Evolutionary conservation across 176 grass and related monocot genomes (phyloP).

Genomic region (Tuctoria greenei): DNA sequence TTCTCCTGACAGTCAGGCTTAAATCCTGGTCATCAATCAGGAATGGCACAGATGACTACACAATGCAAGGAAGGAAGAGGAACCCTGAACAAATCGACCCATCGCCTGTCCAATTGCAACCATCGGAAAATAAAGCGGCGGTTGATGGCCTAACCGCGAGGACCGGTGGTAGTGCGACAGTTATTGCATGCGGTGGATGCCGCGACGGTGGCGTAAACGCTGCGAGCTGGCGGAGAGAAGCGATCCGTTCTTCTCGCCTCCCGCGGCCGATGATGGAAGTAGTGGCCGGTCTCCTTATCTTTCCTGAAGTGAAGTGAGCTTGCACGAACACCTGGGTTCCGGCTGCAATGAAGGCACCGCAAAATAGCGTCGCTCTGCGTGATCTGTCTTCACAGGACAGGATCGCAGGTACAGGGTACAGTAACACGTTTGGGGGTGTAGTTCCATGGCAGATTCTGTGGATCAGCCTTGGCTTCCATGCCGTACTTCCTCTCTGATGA

Average conservation of each 20-base stretch:
- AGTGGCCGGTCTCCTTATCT: not conserved
- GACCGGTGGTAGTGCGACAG: not conserved
- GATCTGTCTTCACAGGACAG: not conserved
- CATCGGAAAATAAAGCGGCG: not conserved
- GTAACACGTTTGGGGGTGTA: not conserved
- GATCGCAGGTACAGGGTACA: constrained; percentile 17
- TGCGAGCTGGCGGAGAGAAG: constrained; percentile 5
- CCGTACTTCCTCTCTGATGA: not conserved
- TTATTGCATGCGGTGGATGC: not conserved
- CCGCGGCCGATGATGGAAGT: not conserved
- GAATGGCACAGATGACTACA: not conserved
- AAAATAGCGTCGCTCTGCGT: not conserved
- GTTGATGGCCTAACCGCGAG: no score
- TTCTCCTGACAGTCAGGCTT: not conserved
- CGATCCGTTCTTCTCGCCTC: not conserved
- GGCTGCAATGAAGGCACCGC: not conserved
- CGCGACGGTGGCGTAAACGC: constrained; percentile 32
- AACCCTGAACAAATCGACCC: constrained; percentile 5
- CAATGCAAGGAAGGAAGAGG: not conserved
- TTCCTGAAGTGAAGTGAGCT: not conserved
- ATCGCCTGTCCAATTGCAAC: not conserved
- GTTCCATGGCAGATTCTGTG: not conserved
- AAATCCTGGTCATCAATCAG: not conserved
- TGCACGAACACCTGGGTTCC: not conserved
- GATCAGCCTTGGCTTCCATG: not conserved